Base-by-base conservation (phyloP, 1,139 yeast genomes). In the Candida tetrigidarum region DNA sequence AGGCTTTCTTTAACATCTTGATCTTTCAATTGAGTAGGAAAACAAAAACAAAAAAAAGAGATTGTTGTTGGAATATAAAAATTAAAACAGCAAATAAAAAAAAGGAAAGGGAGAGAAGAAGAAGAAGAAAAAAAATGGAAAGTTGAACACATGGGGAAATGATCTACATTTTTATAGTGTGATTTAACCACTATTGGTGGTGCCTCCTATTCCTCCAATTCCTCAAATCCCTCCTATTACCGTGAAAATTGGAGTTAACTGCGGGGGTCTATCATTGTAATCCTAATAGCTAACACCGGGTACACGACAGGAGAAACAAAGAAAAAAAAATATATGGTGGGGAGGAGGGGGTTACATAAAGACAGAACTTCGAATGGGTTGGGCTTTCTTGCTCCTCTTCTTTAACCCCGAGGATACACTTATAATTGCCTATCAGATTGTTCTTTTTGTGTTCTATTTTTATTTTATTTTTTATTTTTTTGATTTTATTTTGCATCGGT, bases 1-100 rank as follows among this genome's bases (percentile, higher is more conserved):
- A 64, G 10, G 41, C 45, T 30, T 33, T 14, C 18, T 27, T 39
- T 2, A 41, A 33, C 37, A 41, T 42, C 7, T 26, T 33, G 33
- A 5, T 14, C 7, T 4, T 29, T 18, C 14, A 16, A 32, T 32
- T 27, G 18, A 20, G n/a, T n/a, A n/a, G n/a, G n/a, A n/a, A n/a
- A n/a, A n/a, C n/a, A n/a, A n/a, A n/a, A n/a, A n/a, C n/a, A n/a
- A n/a, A n/a, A n/a, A n/a, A n/a, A n/a, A 22, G 25, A 10, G 9
- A 22, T 7, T 22, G 25, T 23, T 27, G 20, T 26, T 22, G 23
- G 14, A 30, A 32, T 15, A 30, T 8, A 19, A 23, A 6, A 23
- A 16, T 25, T 8, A 30, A 7, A 8, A n/a, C 20, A 26, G 19
- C 6, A 14, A 26, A 37, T 16, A 15, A 38, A 16, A 14, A 23